Base-by-base conservation (phyloP, 306 rosid genomes). In the Quercus variabilis region DNA sequence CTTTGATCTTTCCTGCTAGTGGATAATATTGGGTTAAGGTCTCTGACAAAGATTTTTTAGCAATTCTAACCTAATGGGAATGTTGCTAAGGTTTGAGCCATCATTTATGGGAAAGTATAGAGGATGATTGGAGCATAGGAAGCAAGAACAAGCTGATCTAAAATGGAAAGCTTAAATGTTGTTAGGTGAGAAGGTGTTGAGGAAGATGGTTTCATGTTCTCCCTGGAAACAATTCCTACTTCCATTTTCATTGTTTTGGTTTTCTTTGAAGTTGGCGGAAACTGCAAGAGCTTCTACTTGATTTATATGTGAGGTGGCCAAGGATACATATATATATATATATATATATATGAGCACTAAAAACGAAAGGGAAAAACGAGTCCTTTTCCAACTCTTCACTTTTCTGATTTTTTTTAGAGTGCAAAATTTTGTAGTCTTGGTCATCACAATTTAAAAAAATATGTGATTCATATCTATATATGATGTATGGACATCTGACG, bases 81-180 rank as follows among this genome's bases (percentile, higher is more conserved):
- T 41, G 17, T 25, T 18, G 8, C 6, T 14, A 14, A 19, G 19
- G 78, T 17, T 17, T 25, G 63, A 4, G 3, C 9, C 13, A 15
- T 35, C 30, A 35, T 73, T 2, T 20, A 28, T 15, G 17, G 76
- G 65, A 59, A 80, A 85, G 55, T 35, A 35, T 71, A 88, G 57
- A 85, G 89, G 69, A 81, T 71, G 0, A 83, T 33, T 5, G 87
- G 87, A 49, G 81, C 87, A 43, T 85, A 85, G 15, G 81, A 74
- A 2, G 75, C 57, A 52, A 81, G 82, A 68, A 84, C 79, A 15
- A 88, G 80, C 6, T 85, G 86, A 55, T 85, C 89, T n/a, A 88
- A 49, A 30, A 83, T 69, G 49, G 80, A 85, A 49, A 82, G 76
- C 74, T 82, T 80, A 71, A 82, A 75, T 19, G 23, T 69, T 67